A percentile compares a stretch with the other conserved stretches of the same genome.
These are phyloP conservation scores for Ascochyta fabae DNA, from an alignment of 2,329 filamentous ascomycete genomes.

Conservation along the genomic window DNA sequence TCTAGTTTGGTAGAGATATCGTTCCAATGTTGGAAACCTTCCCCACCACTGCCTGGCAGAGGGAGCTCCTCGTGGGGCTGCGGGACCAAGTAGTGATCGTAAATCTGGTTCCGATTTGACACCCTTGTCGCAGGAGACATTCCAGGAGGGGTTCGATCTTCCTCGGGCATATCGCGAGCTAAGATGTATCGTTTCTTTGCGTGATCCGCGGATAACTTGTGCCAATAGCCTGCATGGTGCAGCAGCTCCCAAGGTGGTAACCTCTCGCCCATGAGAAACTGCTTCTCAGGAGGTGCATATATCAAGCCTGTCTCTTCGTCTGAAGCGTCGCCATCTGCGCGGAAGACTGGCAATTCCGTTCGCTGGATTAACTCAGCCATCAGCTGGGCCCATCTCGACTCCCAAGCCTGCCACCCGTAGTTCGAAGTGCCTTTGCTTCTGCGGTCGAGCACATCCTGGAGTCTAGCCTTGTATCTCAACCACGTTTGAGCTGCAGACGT, in stretches of 20 bases:
- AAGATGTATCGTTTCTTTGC: constrained; percentile 57
- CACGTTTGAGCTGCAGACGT: constrained; percentile 81
- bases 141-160: constrained; percentile 63
- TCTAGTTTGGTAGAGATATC: constrained; percentile 58
- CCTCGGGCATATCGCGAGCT: constrained; percentile 63
- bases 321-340: constrained; percentile 20
- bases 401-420: constrained; percentile 95
- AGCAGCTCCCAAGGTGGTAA: constrained; percentile 65
- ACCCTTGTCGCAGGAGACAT: constrained; percentile 63
- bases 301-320: constrained; percentile 44
- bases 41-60: constrained; percentile 45
- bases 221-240: constrained; percentile 69
- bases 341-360: constrained; percentile 57
- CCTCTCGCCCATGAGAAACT: constrained; percentile 55
- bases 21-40: constrained; percentile 59
- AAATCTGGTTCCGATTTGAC: constrained; percentile 59
- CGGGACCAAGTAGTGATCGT: constrained; percentile 67
- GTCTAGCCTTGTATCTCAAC: constrained; percentile 76
- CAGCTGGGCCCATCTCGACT: constrained; percentile 71
- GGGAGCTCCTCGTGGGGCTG: constrained; percentile 64
- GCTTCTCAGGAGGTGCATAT: constrained; percentile 60
- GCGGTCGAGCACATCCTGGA: constrained; percentile 79
- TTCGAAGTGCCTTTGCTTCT: constrained; percentile 84
- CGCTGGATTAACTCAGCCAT: constrained; percentile 67
- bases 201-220: constrained; percentile 60